phyloP scores from a whole-genome alignment of 129 eudicot species.

The Chrysanthemum seticuspe region DNA sequence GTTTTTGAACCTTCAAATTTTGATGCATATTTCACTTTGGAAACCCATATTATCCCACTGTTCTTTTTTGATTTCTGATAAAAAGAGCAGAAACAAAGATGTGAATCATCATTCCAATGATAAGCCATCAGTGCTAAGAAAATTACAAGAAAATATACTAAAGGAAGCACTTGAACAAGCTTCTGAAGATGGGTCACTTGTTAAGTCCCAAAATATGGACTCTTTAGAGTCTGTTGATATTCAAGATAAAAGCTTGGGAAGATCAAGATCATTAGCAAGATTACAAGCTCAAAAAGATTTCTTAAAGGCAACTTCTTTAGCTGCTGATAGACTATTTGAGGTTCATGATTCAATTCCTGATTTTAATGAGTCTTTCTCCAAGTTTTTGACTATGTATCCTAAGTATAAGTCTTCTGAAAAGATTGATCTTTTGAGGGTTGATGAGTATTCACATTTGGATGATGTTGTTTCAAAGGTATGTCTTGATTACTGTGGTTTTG shows the following conservation, averaged over 20 bases:
- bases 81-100: constrained; percentile 44
- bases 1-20: not conserved
- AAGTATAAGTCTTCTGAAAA: constrained; percentile 50
- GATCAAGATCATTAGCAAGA: constrained; percentile 57
- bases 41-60: constrained; percentile 59
- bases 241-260: constrained; percentile 45
- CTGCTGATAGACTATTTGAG: constrained; percentile 41
- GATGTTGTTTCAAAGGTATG: constrained; percentile 56
- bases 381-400: constrained; percentile 55
- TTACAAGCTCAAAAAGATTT: constrained; percentile 56
- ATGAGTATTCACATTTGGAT: constrained; percentile 49
- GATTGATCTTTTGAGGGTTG: constrained; percentile 47
- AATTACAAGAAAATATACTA: constrained; percentile 54
- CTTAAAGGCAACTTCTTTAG: constrained; percentile 48
- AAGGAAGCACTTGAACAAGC: constrained; percentile 76
- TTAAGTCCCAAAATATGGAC: constrained; percentile 49
- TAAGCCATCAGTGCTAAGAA: constrained; percentile 51
- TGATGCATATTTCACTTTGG: constrained; percentile 85
- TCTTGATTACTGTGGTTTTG: constrained; percentile 64
- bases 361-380: constrained; percentile 36
- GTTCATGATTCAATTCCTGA: constrained; percentile 40
- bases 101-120: constrained; percentile 30
- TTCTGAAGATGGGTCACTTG: constrained; percentile 65
- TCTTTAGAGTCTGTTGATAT: constrained; percentile 32
- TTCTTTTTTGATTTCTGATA: constrained; percentile 50